phyloP scores from a whole-genome alignment of 2,329 filamentous ascomycete genomes.

The Harringtonia aguacate region DNA sequence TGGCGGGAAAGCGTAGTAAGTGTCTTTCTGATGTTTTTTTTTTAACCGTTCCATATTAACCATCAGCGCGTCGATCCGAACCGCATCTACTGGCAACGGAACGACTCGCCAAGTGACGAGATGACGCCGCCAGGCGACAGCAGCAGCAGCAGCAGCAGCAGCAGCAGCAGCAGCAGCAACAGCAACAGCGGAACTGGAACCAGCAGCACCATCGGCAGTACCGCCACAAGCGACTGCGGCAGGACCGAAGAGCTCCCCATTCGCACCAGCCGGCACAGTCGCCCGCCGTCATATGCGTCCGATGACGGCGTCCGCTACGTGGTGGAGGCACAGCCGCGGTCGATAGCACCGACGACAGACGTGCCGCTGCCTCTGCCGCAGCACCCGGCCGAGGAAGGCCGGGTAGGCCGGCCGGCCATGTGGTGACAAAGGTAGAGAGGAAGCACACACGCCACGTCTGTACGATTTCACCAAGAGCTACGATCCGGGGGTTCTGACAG shows the following conservation, averaged over 20 bases:
- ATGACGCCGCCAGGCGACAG: constrained; percentile 14
- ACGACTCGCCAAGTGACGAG: constrained; percentile 25
- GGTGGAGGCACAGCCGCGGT: constrained; percentile 53
- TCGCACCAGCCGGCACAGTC: constrained; percentile 12
- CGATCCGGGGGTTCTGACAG: too few species aligned
- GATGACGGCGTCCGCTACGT: constrained; percentile 68
- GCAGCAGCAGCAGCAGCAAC: constrained; percentile 1
- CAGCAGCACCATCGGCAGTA: constrained; percentile 4
- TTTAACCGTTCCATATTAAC: background rate
- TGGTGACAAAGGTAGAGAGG: constrained; percentile 13
- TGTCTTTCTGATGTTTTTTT: constrained; percentile 14
- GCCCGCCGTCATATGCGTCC: constrained; percentile 67
- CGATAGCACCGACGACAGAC: constrained; percentile 36
- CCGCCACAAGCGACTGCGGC: background rate
- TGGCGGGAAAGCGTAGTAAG: constrained; percentile 76
- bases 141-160: constrained; percentile 12
- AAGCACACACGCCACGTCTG: background rate
- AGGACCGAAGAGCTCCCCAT: constrained; percentile 4
- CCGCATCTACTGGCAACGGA: constrained; percentile 70
- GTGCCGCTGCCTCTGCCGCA: constrained; percentile 21
- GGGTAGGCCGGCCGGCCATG: constrained; percentile 12
- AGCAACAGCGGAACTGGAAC: background rate
- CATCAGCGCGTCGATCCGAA: constrained; percentile 65
- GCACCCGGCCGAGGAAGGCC: constrained; percentile 31
- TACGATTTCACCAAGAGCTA: background rate